phyloP scores from a whole-genome alignment of 1,139 yeast genomes.

The Kodamaea plutei region DNA sequence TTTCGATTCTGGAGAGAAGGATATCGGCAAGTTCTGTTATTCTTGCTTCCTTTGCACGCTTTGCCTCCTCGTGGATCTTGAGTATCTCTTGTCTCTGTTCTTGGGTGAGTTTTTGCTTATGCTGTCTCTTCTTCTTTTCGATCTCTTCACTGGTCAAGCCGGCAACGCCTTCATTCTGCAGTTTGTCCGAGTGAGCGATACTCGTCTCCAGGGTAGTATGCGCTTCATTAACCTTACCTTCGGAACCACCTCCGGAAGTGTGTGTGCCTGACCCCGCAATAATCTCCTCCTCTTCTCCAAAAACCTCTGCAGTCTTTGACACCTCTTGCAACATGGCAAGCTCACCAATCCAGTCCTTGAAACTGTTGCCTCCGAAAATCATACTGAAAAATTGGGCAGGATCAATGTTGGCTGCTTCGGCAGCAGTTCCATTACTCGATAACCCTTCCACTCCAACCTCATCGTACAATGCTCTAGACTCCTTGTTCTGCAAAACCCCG shows the following conservation, averaged over 20 bases:
- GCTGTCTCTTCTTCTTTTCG: slow-evolving; percentile 18
- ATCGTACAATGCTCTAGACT: slow-evolving; percentile 37
- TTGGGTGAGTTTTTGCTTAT: slow-evolving; percentile 38
- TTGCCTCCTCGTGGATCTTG: slow-evolving; percentile 52
- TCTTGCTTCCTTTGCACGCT: slow-evolving; percentile 50
- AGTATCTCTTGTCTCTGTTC: slow-evolving; percentile 54
- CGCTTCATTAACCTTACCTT: slow-evolving; percentile 8
- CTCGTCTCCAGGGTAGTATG: slow-evolving; percentile 1
- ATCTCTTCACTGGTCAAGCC: slow-evolving; percentile 12
- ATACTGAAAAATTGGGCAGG: slow-evolving; percentile 74
- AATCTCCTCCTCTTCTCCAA: slow-evolving; percentile 21
- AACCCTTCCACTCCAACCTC: slow-evolving; percentile 43
- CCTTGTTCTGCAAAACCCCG: slow-evolving; percentile 36
- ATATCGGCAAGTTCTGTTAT: slow-evolving; percentile 49
- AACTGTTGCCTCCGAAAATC: slow-evolving; percentile 85
- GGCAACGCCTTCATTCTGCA: neutral
- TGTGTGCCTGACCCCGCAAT: slow-evolving; percentile 1
- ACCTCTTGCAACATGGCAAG: slow-evolving; percentile 59
- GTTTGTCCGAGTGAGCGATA: slow-evolving; percentile 2
- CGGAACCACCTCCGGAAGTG: neutral
- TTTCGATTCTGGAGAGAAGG: slow-evolving; percentile 43
- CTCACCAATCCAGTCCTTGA: slow-evolving; percentile 78
- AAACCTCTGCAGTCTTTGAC: slow-evolving; percentile 52
- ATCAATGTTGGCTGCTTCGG: slow-evolving; percentile 19
- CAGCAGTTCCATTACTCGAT: slow-evolving; percentile 24